Base-by-base conservation (phyloP, 1,284 basidiomycete species). In the Ustilago sp. region DNA sequence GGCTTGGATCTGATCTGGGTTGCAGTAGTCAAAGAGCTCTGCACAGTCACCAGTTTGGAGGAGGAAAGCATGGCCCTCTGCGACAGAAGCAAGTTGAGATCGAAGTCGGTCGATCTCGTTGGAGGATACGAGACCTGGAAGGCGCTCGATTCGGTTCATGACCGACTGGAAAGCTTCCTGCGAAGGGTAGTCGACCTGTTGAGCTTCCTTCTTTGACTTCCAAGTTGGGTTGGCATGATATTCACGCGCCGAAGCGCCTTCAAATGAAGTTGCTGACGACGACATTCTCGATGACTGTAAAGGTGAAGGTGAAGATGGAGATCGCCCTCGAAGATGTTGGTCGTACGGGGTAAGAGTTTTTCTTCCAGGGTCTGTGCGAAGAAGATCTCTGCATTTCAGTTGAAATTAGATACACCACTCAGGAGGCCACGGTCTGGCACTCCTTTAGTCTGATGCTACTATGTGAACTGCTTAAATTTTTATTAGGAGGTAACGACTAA, bases 11-110 rank as follows among this genome's bases (percentile, higher is more conserved):
- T 95, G 95, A 87, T 94, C 91, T 0, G 93, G 94, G 87, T 96
- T 83, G 81, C 87, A 88, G 61, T 87, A 87, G 55, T 86, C 82
- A 62, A 88, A 88, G 8, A 87, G 82, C 78, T 88, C 95, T 28
- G 95, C 96, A 82, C 95, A 99, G 85, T 99, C 97, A 11, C 96
- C 97, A 2, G 95, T 95, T 79, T 99, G 96, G 0, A 99, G 90
- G 35, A 99, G 89, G 87, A 99, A 99, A 0, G 94, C 94, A 83
- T 81, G 73, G 31, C 83, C 83, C 17, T 81, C 79, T 8, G 84
- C 83, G 6, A 84, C 84, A 3, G 73, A 60, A 34, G 76, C 77
- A 45, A 81, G 78, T 57, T 83, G 84, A 11, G 65, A 68, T 38
- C 77, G 74, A n/a, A 85, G 77, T 8, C 79, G 75, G n/a, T 83